These are phyloP conservation scores for Scedosporium boydii DNA, from an alignment of 2,329 filamentous ascomycete species.

Conservation along the genomic window DNA sequence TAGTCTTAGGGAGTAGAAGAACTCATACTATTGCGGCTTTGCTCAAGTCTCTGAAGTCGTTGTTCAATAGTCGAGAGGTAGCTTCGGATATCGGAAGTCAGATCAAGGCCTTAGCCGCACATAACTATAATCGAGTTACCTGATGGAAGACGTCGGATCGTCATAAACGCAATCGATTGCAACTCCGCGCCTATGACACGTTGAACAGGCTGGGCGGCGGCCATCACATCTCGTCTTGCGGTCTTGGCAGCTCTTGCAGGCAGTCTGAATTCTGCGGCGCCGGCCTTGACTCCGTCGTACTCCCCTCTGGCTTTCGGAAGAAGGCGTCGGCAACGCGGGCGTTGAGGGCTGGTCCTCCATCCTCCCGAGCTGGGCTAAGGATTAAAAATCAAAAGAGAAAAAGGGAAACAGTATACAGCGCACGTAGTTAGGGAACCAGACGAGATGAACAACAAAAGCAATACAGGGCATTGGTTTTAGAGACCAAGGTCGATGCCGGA, in stretches of 20 bases:
- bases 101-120: background rate
- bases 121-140: background rate
- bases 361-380: background rate
- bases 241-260: constrained; percentile 5
- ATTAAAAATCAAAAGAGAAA: too few species aligned
- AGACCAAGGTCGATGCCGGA: too few species aligned
- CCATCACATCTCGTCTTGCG: constrained; percentile 7
- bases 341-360: background rate
- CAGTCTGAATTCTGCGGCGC: constrained; percentile 5
- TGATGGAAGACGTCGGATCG: background rate
- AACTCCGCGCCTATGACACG: constrained; percentile 3
- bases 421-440: too few species aligned
- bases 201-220: constrained; percentile 2
- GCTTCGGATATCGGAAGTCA: background rate
- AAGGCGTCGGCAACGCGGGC: background rate
- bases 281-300: background rate
- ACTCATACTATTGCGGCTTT: background rate
- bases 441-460: too few species aligned
- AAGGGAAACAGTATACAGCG: too few species aligned
- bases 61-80: background rate
- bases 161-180: constrained; percentile 4
- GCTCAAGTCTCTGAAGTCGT: constrained; percentile 1
- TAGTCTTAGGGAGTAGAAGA: background rate
- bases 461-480: too few species aligned
- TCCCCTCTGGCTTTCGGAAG: background rate